phyloP scores from a whole-genome alignment of 1,284 basidiomycete genomes.

The Garcileccinum viscosum region DNA sequence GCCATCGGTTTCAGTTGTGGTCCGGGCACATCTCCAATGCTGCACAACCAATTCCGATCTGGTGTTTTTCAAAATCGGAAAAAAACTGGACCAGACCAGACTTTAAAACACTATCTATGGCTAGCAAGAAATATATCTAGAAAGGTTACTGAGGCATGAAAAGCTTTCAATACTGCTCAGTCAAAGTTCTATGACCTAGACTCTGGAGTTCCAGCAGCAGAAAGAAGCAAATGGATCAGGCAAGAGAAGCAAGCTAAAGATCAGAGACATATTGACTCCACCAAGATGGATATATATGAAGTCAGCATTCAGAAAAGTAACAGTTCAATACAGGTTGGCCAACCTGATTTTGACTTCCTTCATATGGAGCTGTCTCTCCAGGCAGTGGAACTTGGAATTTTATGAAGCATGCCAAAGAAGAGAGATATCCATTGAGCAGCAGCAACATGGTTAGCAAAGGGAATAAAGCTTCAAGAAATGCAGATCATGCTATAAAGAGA shows the following conservation, averaged over 20 bases:
- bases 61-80: neutral
- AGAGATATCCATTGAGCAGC: neutral
- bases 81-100: neutral
- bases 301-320: neutral
- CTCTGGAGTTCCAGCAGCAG: neutral
- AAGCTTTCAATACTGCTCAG: neutral
- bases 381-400: neutral
- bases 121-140: too few relatives aligned
- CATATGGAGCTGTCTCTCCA: neutral
- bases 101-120: slow-evolving; percentile 3
- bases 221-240: neutral
- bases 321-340: too few relatives aligned
- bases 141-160: neutral
- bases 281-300: neutral
- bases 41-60: neutral
- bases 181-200: neutral
- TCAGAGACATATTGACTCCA: neutral
- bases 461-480: neutral
- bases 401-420: neutral
- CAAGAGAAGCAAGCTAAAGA: neutral
- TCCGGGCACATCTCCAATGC: neutral
- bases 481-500: neutral
- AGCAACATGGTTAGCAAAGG: neutral
- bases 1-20: neutral
- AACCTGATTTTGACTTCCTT: neutral